A percentile compares a stretch with the other conserved stretches of the same genome.
phyloP scores from a whole-genome alignment of 148 eudicot species.

The Camellia lanceoleosa region DNA sequence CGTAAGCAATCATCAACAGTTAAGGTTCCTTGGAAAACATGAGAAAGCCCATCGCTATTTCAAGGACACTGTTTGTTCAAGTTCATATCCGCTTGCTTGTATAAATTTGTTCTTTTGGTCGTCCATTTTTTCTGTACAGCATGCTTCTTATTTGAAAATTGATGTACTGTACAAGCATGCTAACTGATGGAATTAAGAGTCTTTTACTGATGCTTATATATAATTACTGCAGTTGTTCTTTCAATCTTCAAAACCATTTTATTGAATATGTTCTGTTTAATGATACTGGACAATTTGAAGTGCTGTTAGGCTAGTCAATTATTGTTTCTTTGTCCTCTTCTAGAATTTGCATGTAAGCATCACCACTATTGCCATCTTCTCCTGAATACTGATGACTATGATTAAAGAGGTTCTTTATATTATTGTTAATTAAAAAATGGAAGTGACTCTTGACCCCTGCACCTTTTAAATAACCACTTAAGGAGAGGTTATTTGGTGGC shows the following conservation, averaged over 20 bases:
- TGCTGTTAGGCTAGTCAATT: neutral
- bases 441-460: neutral
- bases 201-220: neutral
- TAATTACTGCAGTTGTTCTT: neutral
- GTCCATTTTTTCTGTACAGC: neutral
- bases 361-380: neutral
- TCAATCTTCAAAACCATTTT: neutral
- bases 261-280: neutral
- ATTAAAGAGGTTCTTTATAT: neutral
- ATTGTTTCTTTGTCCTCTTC: neutral
- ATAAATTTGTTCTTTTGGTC: neutral
- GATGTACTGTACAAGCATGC: neutral
- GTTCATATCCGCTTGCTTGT: neutral
- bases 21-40: neutral
- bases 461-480: neutral
- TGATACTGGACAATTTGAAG: neutral
- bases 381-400: neutral
- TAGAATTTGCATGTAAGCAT: neutral
- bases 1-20: neutral
- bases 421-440: neutral
- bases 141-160: neutral
- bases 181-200: neutral
- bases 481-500: too few species aligned
- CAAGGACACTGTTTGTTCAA: neutral
- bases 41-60: neutral